Evolutionary conservation across 192 early-diverging fungal species (phyloP).

Genomic region (Piromyces sp.): DNA sequence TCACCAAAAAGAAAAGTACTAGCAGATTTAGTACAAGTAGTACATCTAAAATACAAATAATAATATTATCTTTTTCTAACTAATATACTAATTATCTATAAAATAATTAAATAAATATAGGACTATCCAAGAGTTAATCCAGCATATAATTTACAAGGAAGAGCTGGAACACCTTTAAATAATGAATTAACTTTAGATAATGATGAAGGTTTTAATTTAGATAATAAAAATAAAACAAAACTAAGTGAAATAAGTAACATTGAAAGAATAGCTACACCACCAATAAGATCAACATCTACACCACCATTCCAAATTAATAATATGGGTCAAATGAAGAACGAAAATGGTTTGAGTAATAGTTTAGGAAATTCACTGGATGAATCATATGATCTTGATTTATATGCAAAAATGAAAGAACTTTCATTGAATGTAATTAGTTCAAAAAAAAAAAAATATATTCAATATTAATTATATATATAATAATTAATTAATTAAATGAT

Average conservation of each 20-base stretch:
- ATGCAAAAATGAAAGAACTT: not conserved
- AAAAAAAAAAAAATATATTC: too few species aligned
- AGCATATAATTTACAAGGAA: not conserved
- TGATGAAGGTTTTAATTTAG: not conserved
- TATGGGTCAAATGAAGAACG: not conserved
- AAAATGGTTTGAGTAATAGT: not conserved
- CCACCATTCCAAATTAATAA: conserved; percentile 31
- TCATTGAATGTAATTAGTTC: not conserved
- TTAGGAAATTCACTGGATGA: not conserved
- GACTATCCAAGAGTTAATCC: not conserved
- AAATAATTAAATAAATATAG: not conserved
- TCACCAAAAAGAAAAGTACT: too few species aligned
- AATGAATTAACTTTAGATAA: not conserved
- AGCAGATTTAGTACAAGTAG: too few species aligned
- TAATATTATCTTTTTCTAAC: too few species aligned
- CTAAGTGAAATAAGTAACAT: not conserved
- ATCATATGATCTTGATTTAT: not conserved
- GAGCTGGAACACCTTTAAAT: not conserved
- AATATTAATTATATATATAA: too few species aligned
- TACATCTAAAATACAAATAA: too few species aligned
- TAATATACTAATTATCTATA: too few species aligned
- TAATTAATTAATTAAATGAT: too few species aligned
- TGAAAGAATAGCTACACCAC: conserved; percentile 23
- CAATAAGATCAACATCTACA: conserved; percentile 44
- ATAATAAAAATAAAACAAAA: not conserved